Percentiles rank a stretch among this genome's conserved stretches.
phyloP scores from a whole-genome alignment of 805 yeast genomes.

The Schizosaccharomyces lindneri region DNA sequence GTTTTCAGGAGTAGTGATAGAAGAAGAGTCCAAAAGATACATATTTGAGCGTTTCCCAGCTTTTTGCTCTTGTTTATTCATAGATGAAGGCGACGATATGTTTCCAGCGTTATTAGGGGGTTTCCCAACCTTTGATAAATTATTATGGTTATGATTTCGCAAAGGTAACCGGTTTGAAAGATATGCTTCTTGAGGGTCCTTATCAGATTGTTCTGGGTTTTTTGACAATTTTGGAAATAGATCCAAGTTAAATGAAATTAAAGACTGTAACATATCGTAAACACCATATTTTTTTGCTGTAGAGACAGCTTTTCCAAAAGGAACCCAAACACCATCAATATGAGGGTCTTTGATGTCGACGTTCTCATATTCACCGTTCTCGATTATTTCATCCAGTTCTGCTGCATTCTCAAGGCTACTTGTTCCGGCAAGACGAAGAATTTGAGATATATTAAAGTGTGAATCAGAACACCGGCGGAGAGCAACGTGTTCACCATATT shows the following conservation, averaged over 20 bases:
- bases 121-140: not conserved
- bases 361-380: slow-evolving; percentile 39
- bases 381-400: slow-evolving; percentile 38
- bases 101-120: not conserved
- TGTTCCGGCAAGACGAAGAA: slow-evolving; percentile 35
- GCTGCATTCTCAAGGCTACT: slow-evolving; percentile 29
- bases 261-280: slow-evolving; percentile 25
- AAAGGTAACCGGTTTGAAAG: not conserved
- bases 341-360: slow-evolving; percentile 56
- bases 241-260: slow-evolving; percentile 21
- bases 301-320: slow-evolving; percentile 29
- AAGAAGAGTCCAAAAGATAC: not conserved
- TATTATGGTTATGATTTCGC: not conserved
- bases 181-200: not conserved
- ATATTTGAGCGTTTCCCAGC: not conserved
- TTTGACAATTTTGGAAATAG: slow-evolving; percentile 4
- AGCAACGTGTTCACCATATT: slow-evolving; percentile 22
- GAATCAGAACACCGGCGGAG: slow-evolving; percentile 42
- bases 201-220: slow-evolving; percentile 8
- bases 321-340: slow-evolving; percentile 56
- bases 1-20: slow-evolving; percentile 2
- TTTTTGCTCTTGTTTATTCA: not conserved
- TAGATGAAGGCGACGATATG: too few species aligned
- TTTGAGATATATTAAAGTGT: slow-evolving; percentile 49
- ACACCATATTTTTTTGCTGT: slow-evolving; percentile 34